Percentiles rank a stretch among this genome's conserved stretches.
phyloP scores from a whole-genome alignment of 2,329 filamentous ascomycete genomes.

The Exophiala bonariae region DNA sequence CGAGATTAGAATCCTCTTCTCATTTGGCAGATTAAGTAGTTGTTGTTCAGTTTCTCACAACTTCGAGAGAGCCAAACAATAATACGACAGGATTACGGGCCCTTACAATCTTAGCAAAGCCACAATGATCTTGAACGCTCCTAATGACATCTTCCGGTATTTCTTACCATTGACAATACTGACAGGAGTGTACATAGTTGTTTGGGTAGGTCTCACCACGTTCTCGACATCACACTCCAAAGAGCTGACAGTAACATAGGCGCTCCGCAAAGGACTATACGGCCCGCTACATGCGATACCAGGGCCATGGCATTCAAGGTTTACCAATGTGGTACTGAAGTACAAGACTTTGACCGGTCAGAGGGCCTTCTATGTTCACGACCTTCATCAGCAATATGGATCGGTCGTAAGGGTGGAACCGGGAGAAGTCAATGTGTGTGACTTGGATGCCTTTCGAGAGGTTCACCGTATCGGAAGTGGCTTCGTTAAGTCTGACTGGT shows the following conservation, averaged over 20 bases:
- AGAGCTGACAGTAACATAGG: neutral
- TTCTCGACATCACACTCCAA: neutral
- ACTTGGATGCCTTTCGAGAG: conserved; percentile 34
- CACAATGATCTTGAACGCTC: neutral
- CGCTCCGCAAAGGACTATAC: neutral
- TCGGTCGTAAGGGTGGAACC: conserved; percentile 35
- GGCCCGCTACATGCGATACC: conserved; percentile 6
- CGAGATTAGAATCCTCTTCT: too few species aligned
- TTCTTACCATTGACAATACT: neutral
- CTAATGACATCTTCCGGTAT: neutral
- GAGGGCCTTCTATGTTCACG: conserved; percentile 16
- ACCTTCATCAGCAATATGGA: conserved; percentile 19
- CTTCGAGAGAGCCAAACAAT: too few species aligned
- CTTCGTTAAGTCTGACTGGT: conserved; percentile 38
- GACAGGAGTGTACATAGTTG: neutral
- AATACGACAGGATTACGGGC: too few species aligned
- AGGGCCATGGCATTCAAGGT: conserved; percentile 19
- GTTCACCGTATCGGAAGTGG: conserved; percentile 36
- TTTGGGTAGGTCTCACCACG: conserved; percentile 1
- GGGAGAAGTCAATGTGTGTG: conserved; percentile 38
- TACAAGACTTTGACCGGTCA: conserved; percentile 10
- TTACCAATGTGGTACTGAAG: conserved; percentile 15
- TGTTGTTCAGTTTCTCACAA: too few species aligned
- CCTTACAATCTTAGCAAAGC: neutral
- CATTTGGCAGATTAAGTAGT: too few species aligned